phyloP scores from a whole-genome alignment of 1,284 basidiomycete genomes.

The Cutaneotrichosporon dermatis region DNA sequence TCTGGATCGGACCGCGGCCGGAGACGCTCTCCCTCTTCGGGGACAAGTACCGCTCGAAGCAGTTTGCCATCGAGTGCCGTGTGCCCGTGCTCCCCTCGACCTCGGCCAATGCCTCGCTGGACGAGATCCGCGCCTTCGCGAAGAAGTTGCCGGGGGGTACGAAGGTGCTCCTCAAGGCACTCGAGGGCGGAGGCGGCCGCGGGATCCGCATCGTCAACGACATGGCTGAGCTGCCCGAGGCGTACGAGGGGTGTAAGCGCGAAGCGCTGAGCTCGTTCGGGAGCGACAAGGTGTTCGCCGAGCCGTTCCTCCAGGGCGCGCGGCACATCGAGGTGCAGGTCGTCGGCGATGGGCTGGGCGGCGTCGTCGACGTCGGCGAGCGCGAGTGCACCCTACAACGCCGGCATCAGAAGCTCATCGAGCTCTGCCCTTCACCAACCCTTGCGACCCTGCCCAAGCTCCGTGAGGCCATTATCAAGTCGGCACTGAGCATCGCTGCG shows the following conservation, averaged over 20 bases:
- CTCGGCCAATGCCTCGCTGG: constrained; percentile 9
- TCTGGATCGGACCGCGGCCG: constrained; percentile 61
- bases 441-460: constrained; percentile 6
- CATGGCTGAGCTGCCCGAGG: constrained; percentile 56
- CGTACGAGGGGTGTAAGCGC: constrained; percentile 74
- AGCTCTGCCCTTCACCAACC: constrained; percentile 19
- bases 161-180: constrained; percentile 61
- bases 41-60: constrained; percentile 62
- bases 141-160: constrained; percentile 27
- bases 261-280: constrained; percentile 81
- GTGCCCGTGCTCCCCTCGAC: constrained; percentile 46
- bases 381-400: constrained; percentile 20
- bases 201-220: constrained; percentile 60
- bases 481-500: constrained; percentile 11
- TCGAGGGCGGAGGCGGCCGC: constrained; percentile 68
- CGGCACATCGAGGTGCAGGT: constrained; percentile 86
- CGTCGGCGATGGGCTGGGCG: constrained; percentile 18
- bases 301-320: constrained; percentile 78
- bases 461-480: constrained; percentile 13
- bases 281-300: constrained; percentile 78
- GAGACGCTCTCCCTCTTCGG: constrained; percentile 60
- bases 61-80: constrained; percentile 84
- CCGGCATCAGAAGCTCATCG: constrained; percentile 21
- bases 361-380: constrained; percentile 14
- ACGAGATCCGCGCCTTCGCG: constrained; percentile 17